These are phyloP conservation scores for Arabidopsis hybrid DNA, from an alignment of 441 rosid species.

Conservation along the genomic window DNA sequence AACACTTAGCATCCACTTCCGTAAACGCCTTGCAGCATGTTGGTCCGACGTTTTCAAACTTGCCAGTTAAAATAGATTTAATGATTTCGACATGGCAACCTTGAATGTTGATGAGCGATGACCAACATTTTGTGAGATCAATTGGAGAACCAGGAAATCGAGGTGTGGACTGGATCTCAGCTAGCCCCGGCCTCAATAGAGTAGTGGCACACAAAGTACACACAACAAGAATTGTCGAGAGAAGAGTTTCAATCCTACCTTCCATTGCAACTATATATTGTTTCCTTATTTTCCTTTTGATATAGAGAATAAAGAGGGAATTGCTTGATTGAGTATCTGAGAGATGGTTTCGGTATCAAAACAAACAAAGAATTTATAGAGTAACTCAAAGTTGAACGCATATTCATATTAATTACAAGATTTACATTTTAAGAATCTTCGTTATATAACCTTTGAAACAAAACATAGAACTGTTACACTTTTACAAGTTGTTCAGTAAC, in stretches of 20 bases:
- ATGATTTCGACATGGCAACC: conserved; percentile 8
- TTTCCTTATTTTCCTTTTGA: not conserved
- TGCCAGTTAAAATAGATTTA: not conserved
- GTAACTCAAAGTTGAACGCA: not conserved
- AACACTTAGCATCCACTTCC: conserved; percentile 19
- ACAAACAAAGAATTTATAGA: not conserved
- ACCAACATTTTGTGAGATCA: conserved; percentile 1
- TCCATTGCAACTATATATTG: not conserved
- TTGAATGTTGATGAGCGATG: not conserved
- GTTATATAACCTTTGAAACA: not conserved
- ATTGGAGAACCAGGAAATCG: not conserved
- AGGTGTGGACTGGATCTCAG: not conserved
- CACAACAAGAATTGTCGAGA: not conserved
- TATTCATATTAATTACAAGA: not conserved
- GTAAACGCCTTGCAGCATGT: not conserved
- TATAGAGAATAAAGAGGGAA: not conserved
- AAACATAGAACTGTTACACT: conserved; percentile 4
- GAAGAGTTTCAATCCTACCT: conserved; percentile 2
- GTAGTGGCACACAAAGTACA: not conserved
- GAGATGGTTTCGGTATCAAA: not conserved
- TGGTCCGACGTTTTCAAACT: not conserved
- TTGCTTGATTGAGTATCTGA: not conserved
- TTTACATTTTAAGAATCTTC: not conserved
- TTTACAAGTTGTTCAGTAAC: not conserved
- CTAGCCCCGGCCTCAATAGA: not conserved